Evolutionary conservation across 768 basidiomycete species (phyloP).

Genomic region (Tricholoma matsutake): DNA sequence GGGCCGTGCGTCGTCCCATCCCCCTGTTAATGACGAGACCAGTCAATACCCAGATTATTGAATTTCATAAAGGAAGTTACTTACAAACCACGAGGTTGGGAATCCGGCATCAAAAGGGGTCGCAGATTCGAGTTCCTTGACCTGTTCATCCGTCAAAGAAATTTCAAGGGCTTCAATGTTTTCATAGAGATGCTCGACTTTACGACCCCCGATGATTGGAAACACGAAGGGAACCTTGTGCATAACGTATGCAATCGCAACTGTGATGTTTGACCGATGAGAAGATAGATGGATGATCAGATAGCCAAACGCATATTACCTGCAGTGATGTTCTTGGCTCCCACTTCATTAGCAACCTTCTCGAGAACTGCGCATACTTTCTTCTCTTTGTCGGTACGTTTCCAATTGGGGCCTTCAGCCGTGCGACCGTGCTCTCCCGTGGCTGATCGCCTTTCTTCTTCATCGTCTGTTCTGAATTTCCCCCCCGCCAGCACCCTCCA

Average conservation of each 20-base stretch:
- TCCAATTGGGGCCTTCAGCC: conserved; percentile 30
- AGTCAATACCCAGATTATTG: no score
- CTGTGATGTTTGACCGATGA: conserved; percentile 16
- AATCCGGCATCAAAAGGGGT: conserved; percentile 48
- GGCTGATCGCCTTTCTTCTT: conserved; percentile 20
- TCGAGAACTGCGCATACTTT: conserved; percentile 33
- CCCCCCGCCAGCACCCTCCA: conserved; percentile 24
- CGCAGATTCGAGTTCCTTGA: conserved; percentile 40
- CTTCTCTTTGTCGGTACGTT: conserved; percentile 31
- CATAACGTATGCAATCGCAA: conserved; percentile 53
- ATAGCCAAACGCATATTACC: conserved; percentile 5
- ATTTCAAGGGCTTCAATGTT: conserved; percentile 53
- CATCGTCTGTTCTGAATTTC: conserved; percentile 50
- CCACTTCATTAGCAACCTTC: conserved; percentile 37
- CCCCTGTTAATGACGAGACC: no score
- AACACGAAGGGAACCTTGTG: conserved; percentile 53
- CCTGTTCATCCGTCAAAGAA: conserved; percentile 41
- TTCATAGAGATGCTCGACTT: conserved; percentile 46
- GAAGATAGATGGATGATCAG: conserved; percentile 7
- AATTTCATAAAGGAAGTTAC: conserved; percentile 4
- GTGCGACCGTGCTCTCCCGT: conserved; percentile 28
- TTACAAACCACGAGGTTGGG: conserved; percentile 32
- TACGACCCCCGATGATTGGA: conserved; percentile 50
- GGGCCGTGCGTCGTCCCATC: no score
- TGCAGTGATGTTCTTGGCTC: conserved; percentile 29